Evolutionary conservation across 2,329 filamentous ascomycete genomes (phyloP).

Genomic region (Xylariaceae sp.): DNA sequence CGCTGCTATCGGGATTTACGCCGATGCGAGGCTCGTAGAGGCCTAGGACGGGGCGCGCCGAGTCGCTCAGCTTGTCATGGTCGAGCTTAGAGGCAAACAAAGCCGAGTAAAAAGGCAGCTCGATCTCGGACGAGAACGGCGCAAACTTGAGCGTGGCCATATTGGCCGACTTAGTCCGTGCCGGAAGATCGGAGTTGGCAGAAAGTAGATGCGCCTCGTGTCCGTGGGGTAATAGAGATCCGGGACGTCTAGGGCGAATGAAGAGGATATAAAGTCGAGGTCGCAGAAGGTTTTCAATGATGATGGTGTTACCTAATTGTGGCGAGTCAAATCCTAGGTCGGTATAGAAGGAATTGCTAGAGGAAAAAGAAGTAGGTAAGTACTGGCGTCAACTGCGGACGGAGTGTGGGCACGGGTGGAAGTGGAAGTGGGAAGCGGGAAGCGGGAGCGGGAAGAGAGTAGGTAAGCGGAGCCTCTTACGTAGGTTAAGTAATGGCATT

Average conservation of each 20-base stretch:
- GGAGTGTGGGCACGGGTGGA: background rate
- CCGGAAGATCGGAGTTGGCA: background rate
- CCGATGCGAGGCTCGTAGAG: slow-evolving; percentile 78
- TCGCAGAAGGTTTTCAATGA: background rate
- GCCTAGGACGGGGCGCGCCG: slow-evolving; percentile 78
- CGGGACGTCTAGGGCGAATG: background rate
- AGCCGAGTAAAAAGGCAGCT: slow-evolving; percentile 89
- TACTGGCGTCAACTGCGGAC: background rate
- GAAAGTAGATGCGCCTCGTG: background rate
- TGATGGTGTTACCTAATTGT: background rate
- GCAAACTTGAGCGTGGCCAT: slow-evolving; percentile 63
- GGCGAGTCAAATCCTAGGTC: background rate
- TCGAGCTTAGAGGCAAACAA: slow-evolving; percentile 94
- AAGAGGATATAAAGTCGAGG: background rate
- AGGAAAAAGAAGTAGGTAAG: background rate
- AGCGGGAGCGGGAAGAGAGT: background rate
- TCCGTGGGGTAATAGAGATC: background rate
- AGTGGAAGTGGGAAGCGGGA: background rate
- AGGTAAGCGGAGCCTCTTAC: background rate
- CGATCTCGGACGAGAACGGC: slow-evolving; percentile 88
- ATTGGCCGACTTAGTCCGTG: slow-evolving; percentile 6
- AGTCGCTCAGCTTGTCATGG: slow-evolving; percentile 94
- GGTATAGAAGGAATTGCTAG: background rate
- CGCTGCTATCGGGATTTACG: slow-evolving; percentile 69
- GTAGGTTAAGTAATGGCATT: background rate